A percentile compares a stretch with the other conserved stretches of the same genome.
phyloP scores from a whole-genome alignment of 176 grass and related monocot genomes.

The Phoenix dactylifera region DNA sequence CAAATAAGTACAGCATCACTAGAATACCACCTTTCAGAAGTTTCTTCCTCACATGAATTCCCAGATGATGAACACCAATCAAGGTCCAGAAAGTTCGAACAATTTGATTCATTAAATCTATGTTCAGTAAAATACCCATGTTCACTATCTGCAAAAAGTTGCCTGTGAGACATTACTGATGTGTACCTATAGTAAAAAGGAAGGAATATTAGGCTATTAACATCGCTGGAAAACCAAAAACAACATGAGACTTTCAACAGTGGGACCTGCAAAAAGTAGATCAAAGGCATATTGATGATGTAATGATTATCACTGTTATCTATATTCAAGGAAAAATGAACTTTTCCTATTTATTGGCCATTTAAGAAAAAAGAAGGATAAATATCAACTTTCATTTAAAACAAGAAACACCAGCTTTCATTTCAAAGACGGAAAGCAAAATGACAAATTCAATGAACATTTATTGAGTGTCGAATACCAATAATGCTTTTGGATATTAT shows the following conservation, averaged over 20 bases:
- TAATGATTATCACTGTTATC: too few relatives aligned
- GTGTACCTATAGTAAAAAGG: conserved; percentile 31
- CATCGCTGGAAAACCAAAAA: not conserved
- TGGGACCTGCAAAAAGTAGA: too few relatives aligned
- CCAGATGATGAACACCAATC: conserved; percentile 79
- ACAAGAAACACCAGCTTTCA: too few relatives aligned
- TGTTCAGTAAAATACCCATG: conserved; percentile 43
- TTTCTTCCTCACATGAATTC: conserved; percentile 83
- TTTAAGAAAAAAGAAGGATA: too few relatives aligned
- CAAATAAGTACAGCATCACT: not conserved
- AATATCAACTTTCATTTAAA: too few relatives aligned
- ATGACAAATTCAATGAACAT: too few relatives aligned
- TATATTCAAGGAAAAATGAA: too few relatives aligned
- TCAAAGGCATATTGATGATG: too few relatives aligned
- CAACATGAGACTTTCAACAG: not conserved
- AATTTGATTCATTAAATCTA: conserved; percentile 53
- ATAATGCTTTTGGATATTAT: too few relatives aligned
- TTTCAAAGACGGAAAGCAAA: too few relatives aligned
- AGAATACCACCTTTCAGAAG: conserved; percentile 53
- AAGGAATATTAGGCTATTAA: not conserved
- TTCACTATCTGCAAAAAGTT: conserved; percentile 39
- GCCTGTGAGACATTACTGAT: conserved; percentile 33
- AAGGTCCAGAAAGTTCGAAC: conserved; percentile 87
- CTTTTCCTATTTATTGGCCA: too few relatives aligned
- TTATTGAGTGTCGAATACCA: too few relatives aligned